These are phyloP conservation scores for Knufia petricola DNA, from an alignment of 2,329 filamentous ascomycete species.

Conservation along the genomic window DNA sequence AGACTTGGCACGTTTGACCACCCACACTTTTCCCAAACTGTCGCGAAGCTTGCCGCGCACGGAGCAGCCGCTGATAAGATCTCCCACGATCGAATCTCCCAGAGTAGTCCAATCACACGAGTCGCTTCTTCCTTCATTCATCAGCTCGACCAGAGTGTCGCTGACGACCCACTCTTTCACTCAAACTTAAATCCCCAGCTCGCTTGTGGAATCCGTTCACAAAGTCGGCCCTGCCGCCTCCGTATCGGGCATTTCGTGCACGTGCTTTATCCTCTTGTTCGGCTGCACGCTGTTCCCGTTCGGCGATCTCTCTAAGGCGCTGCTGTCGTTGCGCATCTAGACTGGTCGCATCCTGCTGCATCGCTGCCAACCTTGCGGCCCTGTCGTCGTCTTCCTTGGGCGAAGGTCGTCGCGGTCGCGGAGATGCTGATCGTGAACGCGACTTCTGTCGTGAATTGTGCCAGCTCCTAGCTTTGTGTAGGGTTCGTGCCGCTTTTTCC, in stretches of 20 bases:
- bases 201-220: constrained; percentile 54
- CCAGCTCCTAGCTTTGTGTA: constrained; percentile 8
- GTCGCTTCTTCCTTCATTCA: neutral
- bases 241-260: constrained; percentile 49
- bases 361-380: constrained; percentile 58
- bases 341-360: constrained; percentile 61
- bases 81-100: no score
- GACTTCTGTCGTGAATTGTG: constrained; percentile 3
- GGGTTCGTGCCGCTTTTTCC: neutral
- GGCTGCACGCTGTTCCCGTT: constrained; percentile 53
- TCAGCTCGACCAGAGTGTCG: constrained; percentile 12
- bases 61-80: neutral
- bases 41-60: neutral
- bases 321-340: constrained; percentile 61
- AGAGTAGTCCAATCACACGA: neutral
- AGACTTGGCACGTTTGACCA: neutral
- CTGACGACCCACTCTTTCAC: constrained; percentile 32
- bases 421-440: constrained; percentile 5
- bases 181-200: constrained; percentile 35
- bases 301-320: constrained; percentile 57
- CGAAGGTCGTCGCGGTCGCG: constrained; percentile 11
- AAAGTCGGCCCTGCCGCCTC: constrained; percentile 53
- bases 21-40: neutral
- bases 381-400: constrained; percentile 12
- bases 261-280: constrained; percentile 59